Percentiles rank a stretch among this genome's conserved stretches.
phyloP scores from a whole-genome alignment of 257 asterid genomes.

The Solanum pennellii region DNA sequence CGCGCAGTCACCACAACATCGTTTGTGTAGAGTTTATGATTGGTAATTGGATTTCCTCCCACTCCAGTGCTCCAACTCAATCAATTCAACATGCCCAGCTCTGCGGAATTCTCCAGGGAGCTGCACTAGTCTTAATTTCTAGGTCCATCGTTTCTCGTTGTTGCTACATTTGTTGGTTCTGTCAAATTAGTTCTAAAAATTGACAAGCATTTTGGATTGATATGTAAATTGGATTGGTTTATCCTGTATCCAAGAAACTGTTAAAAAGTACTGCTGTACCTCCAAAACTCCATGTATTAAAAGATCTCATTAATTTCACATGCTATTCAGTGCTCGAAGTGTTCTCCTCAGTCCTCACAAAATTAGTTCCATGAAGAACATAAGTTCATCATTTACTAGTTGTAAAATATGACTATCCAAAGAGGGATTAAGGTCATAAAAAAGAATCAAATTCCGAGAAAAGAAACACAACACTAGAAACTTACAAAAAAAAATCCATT shows the following conservation, averaged over 20 bases:
- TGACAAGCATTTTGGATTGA: neutral
- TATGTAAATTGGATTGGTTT: neutral
- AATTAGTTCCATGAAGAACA: neutral
- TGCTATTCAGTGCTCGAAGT: neutral
- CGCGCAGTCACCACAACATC: neutral
- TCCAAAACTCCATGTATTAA: neutral
- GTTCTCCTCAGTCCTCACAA: neutral
- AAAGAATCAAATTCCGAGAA: neutral
- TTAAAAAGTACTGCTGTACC: neutral
- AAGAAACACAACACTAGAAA: neutral
- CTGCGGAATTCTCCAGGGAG: neutral
- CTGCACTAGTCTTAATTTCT: neutral
- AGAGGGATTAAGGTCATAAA: neutral
- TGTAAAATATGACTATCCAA: neutral
- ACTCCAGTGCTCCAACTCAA: neutral
- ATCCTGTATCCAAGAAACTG: neutral
- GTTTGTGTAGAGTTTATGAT: neutral
- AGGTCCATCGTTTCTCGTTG: neutral
- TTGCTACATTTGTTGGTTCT: neutral
- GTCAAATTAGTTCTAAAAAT: neutral
- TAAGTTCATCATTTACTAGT: neutral
- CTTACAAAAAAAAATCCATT: neutral
- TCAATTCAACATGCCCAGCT: neutral
- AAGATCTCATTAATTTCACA: neutral
- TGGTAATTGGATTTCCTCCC: neutral